Percentiles rank a stretch among this genome's conserved stretches.
Evolutionary conservation across 768 basidiomycete genomes (phyloP).

Genomic region (Flagelloscypha sp.): DNA sequence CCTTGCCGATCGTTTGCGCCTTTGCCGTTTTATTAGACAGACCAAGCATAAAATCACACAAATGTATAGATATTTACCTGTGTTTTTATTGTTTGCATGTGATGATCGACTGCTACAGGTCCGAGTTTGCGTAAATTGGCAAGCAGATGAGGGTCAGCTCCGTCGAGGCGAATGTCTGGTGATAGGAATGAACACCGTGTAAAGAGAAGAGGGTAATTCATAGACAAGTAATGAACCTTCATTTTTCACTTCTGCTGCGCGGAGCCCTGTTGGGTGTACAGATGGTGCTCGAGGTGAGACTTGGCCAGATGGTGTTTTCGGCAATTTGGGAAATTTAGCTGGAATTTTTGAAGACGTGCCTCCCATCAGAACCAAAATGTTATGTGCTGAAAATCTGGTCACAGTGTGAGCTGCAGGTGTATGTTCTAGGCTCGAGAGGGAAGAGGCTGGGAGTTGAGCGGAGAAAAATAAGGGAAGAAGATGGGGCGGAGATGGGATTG

Average conservation of each 20-base stretch:
- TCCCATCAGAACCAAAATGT: no score
- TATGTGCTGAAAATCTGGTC: no score
- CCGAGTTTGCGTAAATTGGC: constrained; percentile 58
- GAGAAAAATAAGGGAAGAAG: no score
- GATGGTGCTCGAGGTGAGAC: constrained; percentile 23
- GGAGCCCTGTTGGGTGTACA: constrained; percentile 9
- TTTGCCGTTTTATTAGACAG: constrained; percentile 12
- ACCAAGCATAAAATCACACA: constrained; percentile 1
- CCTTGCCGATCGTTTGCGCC: constrained; percentile 26
- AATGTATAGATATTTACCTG: constrained; percentile 28
- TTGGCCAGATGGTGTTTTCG: constrained; percentile 34
- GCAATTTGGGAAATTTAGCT: constrained; percentile 44
- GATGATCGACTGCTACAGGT: constrained; percentile 63
- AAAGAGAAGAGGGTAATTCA: constrained; percentile 3
- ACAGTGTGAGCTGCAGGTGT: no score
- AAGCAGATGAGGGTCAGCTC: constrained; percentile 65
- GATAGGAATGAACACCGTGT: constrained; percentile 2
- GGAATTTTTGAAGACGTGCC: constrained; percentile 50
- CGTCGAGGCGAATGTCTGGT: constrained; percentile 54
- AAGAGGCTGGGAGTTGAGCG: no score
- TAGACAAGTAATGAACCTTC: no score
- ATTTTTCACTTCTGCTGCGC: constrained; percentile 29
- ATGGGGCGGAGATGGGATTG: no score
- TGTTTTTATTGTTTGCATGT: constrained; percentile 40
- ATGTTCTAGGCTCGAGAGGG: no score